Evolutionary conservation across 257 asterid genomes (phyloP), one percentile per base, ranked within the genome.

Genomic region (Asclepias syriaca): DNA sequence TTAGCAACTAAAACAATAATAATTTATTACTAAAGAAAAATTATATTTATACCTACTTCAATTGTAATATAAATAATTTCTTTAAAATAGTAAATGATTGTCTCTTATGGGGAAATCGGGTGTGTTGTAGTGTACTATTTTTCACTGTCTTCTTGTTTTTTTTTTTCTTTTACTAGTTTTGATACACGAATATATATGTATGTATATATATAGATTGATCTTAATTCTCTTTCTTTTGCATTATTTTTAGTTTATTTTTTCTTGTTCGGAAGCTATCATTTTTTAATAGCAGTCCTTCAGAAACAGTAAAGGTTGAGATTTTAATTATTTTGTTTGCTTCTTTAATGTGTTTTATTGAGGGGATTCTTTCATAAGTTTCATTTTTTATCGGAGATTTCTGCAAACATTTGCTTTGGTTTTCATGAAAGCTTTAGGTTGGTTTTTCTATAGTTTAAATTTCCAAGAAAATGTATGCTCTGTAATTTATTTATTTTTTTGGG

Each of bases 371-470:
- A 34, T 56, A 54, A 13, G n/a, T 56, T 56, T 11, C 21, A 21
- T 6, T 7, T 57, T 24, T 10, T 24, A 9, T 24, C 9, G 48
- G 11, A 27, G 24, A 11, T 58, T 58, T 27, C 40, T 58, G 39
- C 45, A 29, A 60, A 29, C 45, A 60, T 60, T 21, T 59, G 66
- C 43, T 84, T 84, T 83, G 78, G 81, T 80, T 78, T 48, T 43
- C 72, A 59, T 39, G 21, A 57, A 69, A 66, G 67, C 57, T 71
- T 58, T 22, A 57, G 72, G 59, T 65, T 70, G 1, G 37, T 12
- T 49, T 50, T 22, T 45, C 49, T 24, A 32, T 67, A 13, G 53
- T 2, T 50, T 56, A 56, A 24, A 40, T 45, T 70, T 65, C 0
- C 2, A 19, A 1, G 45, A n/a, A 37, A 66, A 64, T 46, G 21